Conservation (phyloP, 2,329 filamentous ascomycete species). For the Claviceps paspali region DNA sequence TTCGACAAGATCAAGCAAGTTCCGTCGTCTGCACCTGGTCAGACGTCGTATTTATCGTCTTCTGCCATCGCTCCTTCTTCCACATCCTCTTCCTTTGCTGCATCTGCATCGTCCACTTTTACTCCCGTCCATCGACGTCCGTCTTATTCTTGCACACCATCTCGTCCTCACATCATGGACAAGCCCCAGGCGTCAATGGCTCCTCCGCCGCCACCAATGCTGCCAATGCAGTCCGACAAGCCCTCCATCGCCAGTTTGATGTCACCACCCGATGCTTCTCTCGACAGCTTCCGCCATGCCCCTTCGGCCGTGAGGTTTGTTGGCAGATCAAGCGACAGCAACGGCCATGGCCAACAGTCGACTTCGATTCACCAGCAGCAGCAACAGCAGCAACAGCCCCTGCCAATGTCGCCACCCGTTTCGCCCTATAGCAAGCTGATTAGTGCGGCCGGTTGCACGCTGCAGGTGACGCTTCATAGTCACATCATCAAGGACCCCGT, state of each 20-base stretch:
- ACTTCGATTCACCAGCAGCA: conserved; percentile 20
- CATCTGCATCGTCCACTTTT: conserved; percentile 6
- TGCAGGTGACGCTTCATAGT: conserved; percentile 14
- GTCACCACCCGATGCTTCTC: conserved; percentile 44
- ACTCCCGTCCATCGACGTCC: conserved; percentile 6
- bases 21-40: conserved; percentile 5
- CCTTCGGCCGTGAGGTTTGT: conserved; percentile 1
- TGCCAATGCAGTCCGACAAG: conserved; percentile 21
- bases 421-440: conserved; percentile 31
- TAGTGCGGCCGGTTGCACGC: conserved; percentile 17
- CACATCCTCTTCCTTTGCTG: conserved; percentile 8
- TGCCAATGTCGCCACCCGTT: conserved; percentile 42
- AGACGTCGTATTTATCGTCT: conserved; percentile 8
- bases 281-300: conserved; percentile 33
- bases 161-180: conserved; percentile 10
- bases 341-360: conserved; percentile 11
- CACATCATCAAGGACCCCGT: conserved; percentile 36
- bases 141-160: conserved; percentile 13
- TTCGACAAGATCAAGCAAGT: conserved; percentile 14
- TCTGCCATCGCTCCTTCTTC: conserved; percentile 1
- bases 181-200: conserved; percentile 14
- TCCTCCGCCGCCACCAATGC: conserved; percentile 11
- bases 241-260: conserved; percentile 40
- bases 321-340: conserved; percentile 4
- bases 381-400: conserved; percentile 17